Conservation (phyloP, 2,329 filamentous ascomycete species). For the Monosporascus sp. region DNA sequence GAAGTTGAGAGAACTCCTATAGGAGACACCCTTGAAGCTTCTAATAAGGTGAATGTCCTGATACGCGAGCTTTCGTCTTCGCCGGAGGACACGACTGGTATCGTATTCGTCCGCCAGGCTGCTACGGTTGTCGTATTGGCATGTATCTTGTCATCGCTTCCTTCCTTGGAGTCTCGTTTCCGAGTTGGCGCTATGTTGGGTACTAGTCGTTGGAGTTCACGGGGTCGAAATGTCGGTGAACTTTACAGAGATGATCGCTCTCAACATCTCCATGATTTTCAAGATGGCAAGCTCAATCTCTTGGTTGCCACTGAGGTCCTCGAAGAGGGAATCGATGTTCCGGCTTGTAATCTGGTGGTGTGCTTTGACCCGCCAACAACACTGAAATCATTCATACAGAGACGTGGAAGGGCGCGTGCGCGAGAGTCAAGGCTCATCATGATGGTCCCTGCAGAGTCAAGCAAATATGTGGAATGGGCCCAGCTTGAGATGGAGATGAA, state of each 20-base stretch:
- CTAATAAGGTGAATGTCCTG: conserved; percentile 53
- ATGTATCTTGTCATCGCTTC: conserved; percentile 50
- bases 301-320: conserved; percentile 60
- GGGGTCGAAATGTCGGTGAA: conserved; percentile 36
- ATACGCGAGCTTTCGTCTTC: conserved; percentile 44
- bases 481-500: conserved; percentile 70
- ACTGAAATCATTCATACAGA: conserved; percentile 55
- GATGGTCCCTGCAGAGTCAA: conserved; percentile 30
- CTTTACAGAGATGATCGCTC: conserved; percentile 19
- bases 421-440: conserved; percentile 45
- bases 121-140: conserved; percentile 55
- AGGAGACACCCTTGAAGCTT: conserved; percentile 31
- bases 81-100: conserved; percentile 44
- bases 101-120: conserved; percentile 64
- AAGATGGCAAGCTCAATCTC: conserved; percentile 48
- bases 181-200: conserved; percentile 52
- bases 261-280: conserved; percentile 46
- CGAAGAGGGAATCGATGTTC: conserved; percentile 65
- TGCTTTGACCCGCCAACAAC: conserved; percentile 48
- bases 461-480: conserved; percentile 49
- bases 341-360: conserved; percentile 57
- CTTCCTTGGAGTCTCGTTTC: conserved; percentile 41
- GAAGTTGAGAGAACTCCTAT: conserved; percentile 13
- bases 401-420: conserved; percentile 49
- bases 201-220: conserved; percentile 33